Base-by-base conservation (phyloP, 345 rosid species). In the Corymbia maculata region DNA sequence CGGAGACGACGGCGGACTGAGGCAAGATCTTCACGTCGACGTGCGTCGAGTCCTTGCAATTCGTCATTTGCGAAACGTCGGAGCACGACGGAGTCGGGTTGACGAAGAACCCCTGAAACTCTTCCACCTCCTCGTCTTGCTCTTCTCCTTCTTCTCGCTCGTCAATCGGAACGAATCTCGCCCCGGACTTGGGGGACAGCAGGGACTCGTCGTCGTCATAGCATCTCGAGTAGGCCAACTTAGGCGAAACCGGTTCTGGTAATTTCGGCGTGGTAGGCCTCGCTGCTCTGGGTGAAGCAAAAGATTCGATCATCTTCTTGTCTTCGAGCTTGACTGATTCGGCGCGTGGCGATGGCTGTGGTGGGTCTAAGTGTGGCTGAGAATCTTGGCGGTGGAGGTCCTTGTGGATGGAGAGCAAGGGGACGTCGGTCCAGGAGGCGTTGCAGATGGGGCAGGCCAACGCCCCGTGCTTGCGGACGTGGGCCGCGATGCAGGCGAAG, bases 201-300 rank as follows among this genome's bases (percentile, higher is more conserved):
- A 97, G 89, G 42, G 97, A 96, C 93, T 97, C 99, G 53, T 97
- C 99, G 49, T 97, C 99, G 11, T 95, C 94, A 90, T 97, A 97
- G 61, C 92, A 92, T 88, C 94, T 92, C 21, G 92, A 90, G 87
- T 86, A 88, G 36, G 90, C 80, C 66, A 55, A 87, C 16, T 84
- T 87, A 10, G 64, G 87, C 64, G 66, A 30, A 57, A 32, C 42
- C n/a, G 49, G 87, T 44, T 53, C 87, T 22, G 87, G 13, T 13
- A 19, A 86, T 9, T 42, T 42, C 13, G 87, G 64, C 50, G 45
- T 53, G 68, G 49, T 15, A 36, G 47, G 87, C 7, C 59, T 86
- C 30, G 49, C 68, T 4, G 64, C 75, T 89, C 91, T 92, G 3
- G 94, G 94, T 2, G 94, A 93, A 68, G 87, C 66, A 86, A 45